Evolutionary conservation across 345 rosid genomes (phyloP).

Genomic region (Clarkia xantiana): DNA sequence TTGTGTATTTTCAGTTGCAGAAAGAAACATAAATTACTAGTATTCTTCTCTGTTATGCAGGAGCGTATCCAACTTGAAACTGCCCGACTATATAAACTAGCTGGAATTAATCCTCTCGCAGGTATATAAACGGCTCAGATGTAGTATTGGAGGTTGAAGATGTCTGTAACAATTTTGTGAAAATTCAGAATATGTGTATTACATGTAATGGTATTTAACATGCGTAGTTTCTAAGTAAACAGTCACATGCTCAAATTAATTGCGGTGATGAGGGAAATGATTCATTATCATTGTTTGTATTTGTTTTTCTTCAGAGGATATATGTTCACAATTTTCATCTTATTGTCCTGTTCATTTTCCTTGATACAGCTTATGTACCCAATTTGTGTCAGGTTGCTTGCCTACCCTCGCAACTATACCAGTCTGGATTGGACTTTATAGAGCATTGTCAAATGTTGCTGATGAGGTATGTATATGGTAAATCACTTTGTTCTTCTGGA

Average conservation of each 20-base stretch:
- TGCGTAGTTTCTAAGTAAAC: too few species aligned
- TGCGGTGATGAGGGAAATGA: too few species aligned
- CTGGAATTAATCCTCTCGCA: conserved; percentile 87
- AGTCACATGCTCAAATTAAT: too few species aligned
- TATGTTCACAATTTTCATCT: background rate
- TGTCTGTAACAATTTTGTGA: too few species aligned
- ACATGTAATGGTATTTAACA: too few species aligned
- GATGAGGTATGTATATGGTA: conserved; percentile 44
- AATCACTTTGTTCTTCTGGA: conserved; percentile 2
- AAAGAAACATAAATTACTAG: too few species aligned
- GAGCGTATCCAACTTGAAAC: conserved; percentile 89
- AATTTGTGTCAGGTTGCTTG: conserved; percentile 44
- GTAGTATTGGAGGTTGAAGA: too few species aligned
- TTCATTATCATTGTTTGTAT: too few species aligned
- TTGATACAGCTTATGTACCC: background rate
- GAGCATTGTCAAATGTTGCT: conserved; percentile 97
- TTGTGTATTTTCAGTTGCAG: too few species aligned
- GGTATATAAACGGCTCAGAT: conserved; percentile 25
- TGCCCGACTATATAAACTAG: conserved; percentile 82
- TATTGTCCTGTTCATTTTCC: background rate
- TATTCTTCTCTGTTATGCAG: conserved; percentile 22
- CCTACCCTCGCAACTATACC: conserved; percentile 75
- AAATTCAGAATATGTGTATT: too few species aligned
- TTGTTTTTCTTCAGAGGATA: too few species aligned
- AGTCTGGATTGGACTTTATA: conserved; percentile 91